Percentiles rank a stretch among this genome's conserved stretches.
Evolutionary conservation across 1,139 yeast species (phyloP).

Genomic region (Hanseniaspora uvarum): DNA sequence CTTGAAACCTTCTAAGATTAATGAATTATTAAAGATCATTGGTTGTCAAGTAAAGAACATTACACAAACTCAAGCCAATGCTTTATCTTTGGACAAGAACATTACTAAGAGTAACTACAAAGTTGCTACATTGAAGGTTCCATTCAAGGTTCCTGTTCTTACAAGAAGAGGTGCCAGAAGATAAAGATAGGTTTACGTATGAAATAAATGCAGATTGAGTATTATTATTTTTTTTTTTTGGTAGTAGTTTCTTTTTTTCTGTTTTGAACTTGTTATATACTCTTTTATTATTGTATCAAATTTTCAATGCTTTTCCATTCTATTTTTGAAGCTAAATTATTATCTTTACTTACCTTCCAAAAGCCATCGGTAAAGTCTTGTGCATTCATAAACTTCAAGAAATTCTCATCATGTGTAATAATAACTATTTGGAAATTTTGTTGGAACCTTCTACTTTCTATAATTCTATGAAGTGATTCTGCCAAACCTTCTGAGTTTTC

Average conservation of each 20-base stretch:
- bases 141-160: constrained; percentile 80
- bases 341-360: constrained; percentile 71
- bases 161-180: constrained; percentile 53
- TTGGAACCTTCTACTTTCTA: constrained; percentile 64
- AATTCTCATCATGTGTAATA: constrained; percentile 92
- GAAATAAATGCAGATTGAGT: neutral
- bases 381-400: constrained; percentile 75
- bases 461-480: constrained; percentile 61
- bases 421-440: constrained; percentile 87
- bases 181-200: neutral
- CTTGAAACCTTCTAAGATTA: constrained; percentile 65
- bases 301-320: constrained; percentile 39
- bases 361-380: constrained; percentile 80
- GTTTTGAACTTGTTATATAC: neutral
- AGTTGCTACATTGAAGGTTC: constrained; percentile 75
- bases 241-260: neutral
- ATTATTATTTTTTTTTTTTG: neutral
- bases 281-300: neutral
- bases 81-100: constrained; percentile 62
- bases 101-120: constrained; percentile 53
- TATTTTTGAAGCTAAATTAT: constrained; percentile 68
- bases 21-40: constrained; percentile 60
- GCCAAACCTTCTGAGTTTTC: constrained; percentile 88
- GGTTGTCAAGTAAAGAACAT: constrained; percentile 75
- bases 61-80: constrained; percentile 72